These are phyloP conservation scores for Fomitopsis pinicola DNA, from an alignment of 1,284 basidiomycete species.

Conservation along the genomic window DNA sequence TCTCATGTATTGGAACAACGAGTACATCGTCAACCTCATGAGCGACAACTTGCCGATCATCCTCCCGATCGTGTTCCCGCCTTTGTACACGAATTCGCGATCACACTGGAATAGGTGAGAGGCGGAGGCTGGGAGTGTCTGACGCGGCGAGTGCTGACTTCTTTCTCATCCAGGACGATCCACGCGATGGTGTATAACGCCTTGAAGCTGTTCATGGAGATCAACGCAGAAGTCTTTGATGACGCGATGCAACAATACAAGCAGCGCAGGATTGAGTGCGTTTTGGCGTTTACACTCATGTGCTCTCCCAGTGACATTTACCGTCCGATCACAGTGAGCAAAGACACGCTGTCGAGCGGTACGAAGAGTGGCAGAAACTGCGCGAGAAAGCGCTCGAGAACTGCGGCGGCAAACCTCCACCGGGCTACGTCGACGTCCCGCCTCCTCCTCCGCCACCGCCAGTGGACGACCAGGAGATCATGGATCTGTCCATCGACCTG, in stretches of 20 bases:
- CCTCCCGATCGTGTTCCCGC: constrained; percentile 97
- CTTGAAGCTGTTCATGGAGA: constrained; percentile 98
- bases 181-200: constrained; percentile 99
- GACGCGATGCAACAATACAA: constrained; percentile 94
- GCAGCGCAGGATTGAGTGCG: constrained; percentile 81
- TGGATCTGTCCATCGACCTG: constrained; percentile 84
- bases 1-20: constrained; percentile 97
- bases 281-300: constrained; percentile 15
- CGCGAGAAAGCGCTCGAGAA: constrained; percentile 73
- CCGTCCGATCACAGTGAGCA: constrained; percentile 57
- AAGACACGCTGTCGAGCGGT: constrained; percentile 74
- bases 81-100: constrained; percentile 94
- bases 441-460: constrained; percentile 76
- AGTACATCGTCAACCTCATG: constrained; percentile 99
- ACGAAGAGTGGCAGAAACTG: constrained; percentile 82
- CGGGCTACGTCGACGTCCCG: constrained; percentile 60
- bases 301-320: constrained; percentile 6
- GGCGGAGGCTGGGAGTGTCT: background rate
- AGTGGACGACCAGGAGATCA: constrained; percentile 77
- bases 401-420: constrained; percentile 59
- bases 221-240: constrained; percentile 95
- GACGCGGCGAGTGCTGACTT: background rate
- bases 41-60: constrained; percentile 91
- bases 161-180: constrained; percentile 71
- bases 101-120: constrained; percentile 94